These are phyloP conservation scores for Thuja plicata DNA, from an alignment of 83 land plant genomes.

Conservation along the genomic window DNA sequence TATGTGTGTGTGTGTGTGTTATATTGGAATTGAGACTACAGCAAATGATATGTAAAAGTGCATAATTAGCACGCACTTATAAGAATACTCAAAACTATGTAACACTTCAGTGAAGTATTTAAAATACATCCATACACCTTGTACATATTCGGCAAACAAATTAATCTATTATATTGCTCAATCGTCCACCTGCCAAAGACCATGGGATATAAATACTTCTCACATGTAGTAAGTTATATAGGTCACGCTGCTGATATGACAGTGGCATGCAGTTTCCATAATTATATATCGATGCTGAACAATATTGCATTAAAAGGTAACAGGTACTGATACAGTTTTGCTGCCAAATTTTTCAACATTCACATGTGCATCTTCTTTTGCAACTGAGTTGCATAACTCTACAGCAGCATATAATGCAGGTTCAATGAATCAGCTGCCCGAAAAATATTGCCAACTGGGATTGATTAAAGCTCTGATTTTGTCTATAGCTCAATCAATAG, in stretches of 20 bases:
- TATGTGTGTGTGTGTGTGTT: too few relatives aligned
- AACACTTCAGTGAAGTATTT: neutral
- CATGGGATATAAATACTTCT: neutral
- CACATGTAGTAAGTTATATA: neutral
- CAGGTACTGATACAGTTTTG: neutral
- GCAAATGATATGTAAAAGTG: neutral
- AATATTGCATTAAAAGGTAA: neutral
- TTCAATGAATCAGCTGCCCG: neutral
- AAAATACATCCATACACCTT: neutral
- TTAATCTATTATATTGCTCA: conserved; percentile 5
- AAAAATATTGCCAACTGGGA: neutral
- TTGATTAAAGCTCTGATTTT: neutral
- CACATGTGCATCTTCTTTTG: neutral
- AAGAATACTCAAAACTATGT: neutral
- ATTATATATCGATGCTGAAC: neutral
- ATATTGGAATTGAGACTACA: neutral
- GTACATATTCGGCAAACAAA: neutral
- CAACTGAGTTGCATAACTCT: neutral
- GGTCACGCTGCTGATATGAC: neutral
- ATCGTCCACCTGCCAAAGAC: neutral
- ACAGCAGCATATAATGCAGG: neutral
- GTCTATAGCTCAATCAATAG: neutral
- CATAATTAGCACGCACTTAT: neutral
- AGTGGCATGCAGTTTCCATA: neutral
- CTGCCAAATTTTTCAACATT: neutral